Evolutionary conservation across 176 grass and related monocot genomes (phyloP), one percentile per base, ranked within the genome.

Genomic region (Elaeis guineensis): DNA sequence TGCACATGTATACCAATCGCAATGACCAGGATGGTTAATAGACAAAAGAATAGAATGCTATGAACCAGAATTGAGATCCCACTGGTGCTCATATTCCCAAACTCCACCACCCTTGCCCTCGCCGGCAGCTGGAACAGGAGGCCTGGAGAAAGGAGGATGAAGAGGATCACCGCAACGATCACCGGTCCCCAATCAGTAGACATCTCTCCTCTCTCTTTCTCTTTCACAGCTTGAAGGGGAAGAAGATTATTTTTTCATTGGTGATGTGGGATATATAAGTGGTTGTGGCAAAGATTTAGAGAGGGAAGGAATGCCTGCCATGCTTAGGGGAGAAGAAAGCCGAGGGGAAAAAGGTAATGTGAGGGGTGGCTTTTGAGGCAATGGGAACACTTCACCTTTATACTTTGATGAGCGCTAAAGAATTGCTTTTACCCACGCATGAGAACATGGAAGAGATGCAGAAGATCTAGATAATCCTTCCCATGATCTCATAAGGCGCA

Each of bases 111-210:
- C 63, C 85, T 29, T 20, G 72, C 61, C 78, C 79, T 77, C 25
- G 85, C 75, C 1, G 85, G 89, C 48, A 95, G 75, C 58, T 95
- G 89, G 70, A 95, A 85, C 15, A 95, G 78, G 50, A 95, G 84
- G 14, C 89, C 89, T 23, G 89, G 89, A 14, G 85, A 95, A 0
- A 89, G 74, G 52, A 89, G 17, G 65, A 95, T 82, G 78, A 95
- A 95, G 19, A 95, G 79, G 67, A 95, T 76, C 85, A 95, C 84
- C 32, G 85, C 78, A 52, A 95, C 89, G 54, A 95, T 87, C 70
- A 95, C 79, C 23, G 89, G 81, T 0, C 85, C 89, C 89, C 89
- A 95, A 77, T 95, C 89, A 8, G 89, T 95, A 69, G 58, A 58
- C 67, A 70, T 77, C 49, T 26, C 56, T 12, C 53, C 53, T n/a